Evolutionary conservation across 1,139 yeast genomes (phyloP).

Genomic region (Saccharomyces hybrid): DNA sequence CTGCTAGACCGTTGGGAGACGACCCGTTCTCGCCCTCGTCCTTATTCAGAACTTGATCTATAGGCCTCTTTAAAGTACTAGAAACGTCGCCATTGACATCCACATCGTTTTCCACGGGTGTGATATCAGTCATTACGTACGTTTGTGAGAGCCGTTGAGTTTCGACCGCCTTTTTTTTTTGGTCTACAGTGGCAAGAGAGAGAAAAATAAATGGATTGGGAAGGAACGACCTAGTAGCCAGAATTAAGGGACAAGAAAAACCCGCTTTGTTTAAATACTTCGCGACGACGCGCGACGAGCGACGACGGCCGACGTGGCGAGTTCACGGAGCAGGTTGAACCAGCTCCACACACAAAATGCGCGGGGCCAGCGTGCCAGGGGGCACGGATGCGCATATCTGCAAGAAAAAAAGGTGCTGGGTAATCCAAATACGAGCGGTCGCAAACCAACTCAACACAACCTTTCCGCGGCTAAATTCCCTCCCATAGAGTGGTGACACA

Average conservation of each 20-base stretch:
- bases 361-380: neutral
- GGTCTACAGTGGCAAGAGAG: neutral
- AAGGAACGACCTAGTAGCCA: neutral
- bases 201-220: neutral
- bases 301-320: neutral
- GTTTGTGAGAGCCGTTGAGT: neutral
- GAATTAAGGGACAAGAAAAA: neutral
- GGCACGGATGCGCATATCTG: neutral
- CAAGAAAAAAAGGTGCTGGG: neutral
- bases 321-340: neutral
- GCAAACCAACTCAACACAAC: neutral
- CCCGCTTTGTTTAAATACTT: conserved; percentile 1
- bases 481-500: neutral
- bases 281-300: conserved; percentile 1
- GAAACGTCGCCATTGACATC: conserved; percentile 1
- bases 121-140: neutral
- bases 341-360: neutral
- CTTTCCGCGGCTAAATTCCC: neutral
- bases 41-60: neutral
- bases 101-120: conserved; percentile 1
- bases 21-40: neutral
- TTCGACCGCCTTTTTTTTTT: neutral
- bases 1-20: neutral
- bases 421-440: neutral
- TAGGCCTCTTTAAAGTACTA: neutral